Conservation (phyloP, 805 yeast species). For the Yarrowia deformans region DNA sequence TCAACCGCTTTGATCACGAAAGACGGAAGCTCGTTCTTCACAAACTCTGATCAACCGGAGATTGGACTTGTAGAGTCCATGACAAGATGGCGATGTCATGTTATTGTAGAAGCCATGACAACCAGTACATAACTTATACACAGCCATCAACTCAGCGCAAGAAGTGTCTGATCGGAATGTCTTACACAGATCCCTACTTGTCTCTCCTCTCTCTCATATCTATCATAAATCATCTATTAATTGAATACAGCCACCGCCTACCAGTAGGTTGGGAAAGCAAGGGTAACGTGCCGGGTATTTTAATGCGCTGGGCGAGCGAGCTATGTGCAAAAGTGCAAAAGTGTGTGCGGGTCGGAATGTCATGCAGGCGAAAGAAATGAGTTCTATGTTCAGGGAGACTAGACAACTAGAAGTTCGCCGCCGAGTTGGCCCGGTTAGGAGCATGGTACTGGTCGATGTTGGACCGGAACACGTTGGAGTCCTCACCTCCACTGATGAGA, state of each 20-base stretch:
- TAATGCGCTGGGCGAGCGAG: constrained; percentile 22
- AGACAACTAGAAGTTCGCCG: constrained; percentile 45
- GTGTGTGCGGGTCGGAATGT: constrained; percentile 7
- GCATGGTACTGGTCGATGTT: constrained; percentile 49
- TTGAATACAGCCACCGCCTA: constrained; percentile 29
- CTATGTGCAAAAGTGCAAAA: constrained; percentile 48
- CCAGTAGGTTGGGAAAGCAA: not conserved
- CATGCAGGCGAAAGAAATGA: constrained; percentile 5
- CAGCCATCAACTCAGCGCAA: too few species aligned
- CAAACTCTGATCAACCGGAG: too few species aligned
- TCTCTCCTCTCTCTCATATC: not conserved
- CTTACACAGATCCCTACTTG: too few species aligned
- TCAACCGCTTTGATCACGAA: too few species aligned
- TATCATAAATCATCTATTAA: constrained; percentile 38
- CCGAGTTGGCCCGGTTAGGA: constrained; percentile 44
- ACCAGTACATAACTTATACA: too few species aligned
- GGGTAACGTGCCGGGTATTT: constrained; percentile 33
- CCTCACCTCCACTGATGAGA: constrained; percentile 34
- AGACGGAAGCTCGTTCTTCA: too few species aligned
- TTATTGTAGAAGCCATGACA: too few species aligned
- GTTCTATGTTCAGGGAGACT: too few species aligned
- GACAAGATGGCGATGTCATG: too few species aligned
- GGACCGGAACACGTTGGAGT: constrained; percentile 48
- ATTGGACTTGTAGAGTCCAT: too few species aligned
- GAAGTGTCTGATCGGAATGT: not conserved